Base-by-base conservation (phyloP, 2,329 filamentous ascomycete genomes). In the Intubia oerlemansii region DNA sequence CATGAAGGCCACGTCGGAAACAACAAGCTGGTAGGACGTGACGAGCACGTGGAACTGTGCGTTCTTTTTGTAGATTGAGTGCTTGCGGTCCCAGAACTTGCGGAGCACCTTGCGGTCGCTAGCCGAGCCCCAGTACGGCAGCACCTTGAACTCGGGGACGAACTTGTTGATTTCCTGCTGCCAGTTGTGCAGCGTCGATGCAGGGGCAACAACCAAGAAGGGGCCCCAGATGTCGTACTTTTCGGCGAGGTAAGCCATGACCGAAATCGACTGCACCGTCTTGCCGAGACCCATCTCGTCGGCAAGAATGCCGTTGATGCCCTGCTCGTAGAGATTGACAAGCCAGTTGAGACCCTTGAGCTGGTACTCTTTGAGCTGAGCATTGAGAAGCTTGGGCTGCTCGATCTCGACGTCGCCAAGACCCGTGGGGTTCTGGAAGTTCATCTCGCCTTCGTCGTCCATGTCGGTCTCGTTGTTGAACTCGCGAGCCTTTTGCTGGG, bases 281-380 rank as follows among this genome's bases (percentile, higher is more conserved):
- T 98, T 98, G 49, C 88, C 88, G 15, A 98, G 78, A 69, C 88
- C 88, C 88, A 98, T 98, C 55, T 98, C 88, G 48, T 98, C 88
- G 38, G 88, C 88, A 37, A 98, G 60, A 42, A 98, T 98, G 52
- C 85, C 85, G 55, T 95, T 95, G 76, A 98, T 98, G 48, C 88
- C 88, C 52, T 98, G 88, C 51, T 98, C 88, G 57, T 98, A 98
- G 39, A 98, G 54, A 48, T 98, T 95, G 56, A 92, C 88, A 31
- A 98, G 69, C 88, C 88, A 98, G 48, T 95, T 98, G 49, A 98
- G 77, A 53, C 88, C 88, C 59, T 98, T 98, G 48, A 98, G 60
- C 56, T 98, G 88, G 53, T 98, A 98, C 50, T 98, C 88, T 49
- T 98, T 98, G 44, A 98, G 69, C 47, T 91, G 80, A 29, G 84